Base-by-base conservation (phyloP, 1,284 basidiomycete genomes). In the Austroboletus olivaceoglutinosus region DNA sequence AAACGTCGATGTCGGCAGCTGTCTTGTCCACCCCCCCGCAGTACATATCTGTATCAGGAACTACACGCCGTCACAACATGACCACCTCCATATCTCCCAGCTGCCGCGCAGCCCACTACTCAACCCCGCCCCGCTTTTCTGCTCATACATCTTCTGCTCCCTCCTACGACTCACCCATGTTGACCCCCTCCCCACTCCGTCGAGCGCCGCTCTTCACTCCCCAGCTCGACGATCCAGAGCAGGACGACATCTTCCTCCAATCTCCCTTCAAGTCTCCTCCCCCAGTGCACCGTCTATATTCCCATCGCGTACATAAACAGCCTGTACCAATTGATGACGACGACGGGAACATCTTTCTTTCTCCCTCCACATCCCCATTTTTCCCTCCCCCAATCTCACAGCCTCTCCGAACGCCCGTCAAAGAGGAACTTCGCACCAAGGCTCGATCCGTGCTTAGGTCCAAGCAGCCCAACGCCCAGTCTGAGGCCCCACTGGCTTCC, bases 151-250 rank as follows among this genome's bases (percentile, higher is more conserved):
- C 50, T 30, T 58, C 63, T 51, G 51, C 56, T 56, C 72, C 69
- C 54, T 50, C 70, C 42, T 79, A 72, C 58, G 74, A 77, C 60
- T 75, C 79, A 34, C 76, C 81, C 43, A 78, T 84, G 76, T 74
- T 81, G 52, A 78, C 83, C 2, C 81, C 82, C 19, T 86, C 85
- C 6, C 83, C 83, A 16, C 73, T 82, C 51, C 73, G 78, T 47
- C 72, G 71, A 58, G 67, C 66, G 18, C 67, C 69, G 15, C 63
- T 75, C 22, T 69, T 76, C 62, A 56, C 68, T 33, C 52, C 64
- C 19, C 59, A 67, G 10, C 72, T 74, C 53, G 58, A 63, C 33
- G 64, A 68, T 10, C 54, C 63, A 42, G 68, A 73, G 43, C 61
- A 67, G 43, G 77, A 81, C 58, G 77, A 82, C 60, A 67, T 78